These are phyloP conservation scores for Yamadazyma siamensis DNA, from an alignment of 1,139 yeast species.

Conservation along the genomic window DNA sequence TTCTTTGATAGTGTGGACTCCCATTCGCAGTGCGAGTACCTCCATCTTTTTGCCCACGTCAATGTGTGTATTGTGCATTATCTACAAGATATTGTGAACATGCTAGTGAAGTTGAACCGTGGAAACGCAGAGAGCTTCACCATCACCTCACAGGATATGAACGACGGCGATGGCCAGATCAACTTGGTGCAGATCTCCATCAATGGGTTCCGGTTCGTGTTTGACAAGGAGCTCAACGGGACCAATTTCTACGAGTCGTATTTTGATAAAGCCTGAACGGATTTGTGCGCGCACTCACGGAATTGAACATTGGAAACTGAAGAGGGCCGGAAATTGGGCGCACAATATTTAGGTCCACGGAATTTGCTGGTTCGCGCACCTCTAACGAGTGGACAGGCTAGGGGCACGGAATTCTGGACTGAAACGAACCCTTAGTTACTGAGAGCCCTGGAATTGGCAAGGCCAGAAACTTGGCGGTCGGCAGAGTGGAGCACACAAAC, in stretches of 20 bases:
- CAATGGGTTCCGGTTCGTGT: constrained; percentile 33
- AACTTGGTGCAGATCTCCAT: constrained; percentile 25
- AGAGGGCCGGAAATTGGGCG: too few relatives aligned
- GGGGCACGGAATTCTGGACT: too few relatives aligned
- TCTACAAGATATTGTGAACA: constrained; percentile 27
- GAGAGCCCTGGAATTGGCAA: too few relatives aligned
- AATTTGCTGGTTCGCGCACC: too few relatives aligned
- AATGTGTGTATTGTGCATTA: constrained; percentile 29
- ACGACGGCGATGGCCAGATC: constrained; percentile 29
- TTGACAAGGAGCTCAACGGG: constrained; percentile 42
- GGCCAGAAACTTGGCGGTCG: too few relatives aligned
- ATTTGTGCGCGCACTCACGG: too few relatives aligned
- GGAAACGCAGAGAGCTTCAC: constrained; percentile 41
- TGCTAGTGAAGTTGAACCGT: constrained; percentile 32
- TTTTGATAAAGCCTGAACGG: constrained; percentile 14
- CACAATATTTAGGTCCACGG: too few relatives aligned
- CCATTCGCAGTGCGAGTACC: constrained; percentile 13
- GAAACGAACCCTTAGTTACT: too few relatives aligned
- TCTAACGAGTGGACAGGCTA: too few relatives aligned
- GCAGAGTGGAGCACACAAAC: too few relatives aligned
- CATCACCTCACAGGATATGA: constrained; percentile 25
- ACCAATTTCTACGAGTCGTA: constrained; percentile 34
- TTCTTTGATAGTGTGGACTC: constrained; percentile 24
- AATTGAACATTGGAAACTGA: too few relatives aligned
- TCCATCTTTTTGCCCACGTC: constrained; percentile 16